These are phyloP conservation scores for Beauveria sp. DNA, from an alignment of 2,329 filamentous ascomycete genomes.

Conservation along the genomic window DNA sequence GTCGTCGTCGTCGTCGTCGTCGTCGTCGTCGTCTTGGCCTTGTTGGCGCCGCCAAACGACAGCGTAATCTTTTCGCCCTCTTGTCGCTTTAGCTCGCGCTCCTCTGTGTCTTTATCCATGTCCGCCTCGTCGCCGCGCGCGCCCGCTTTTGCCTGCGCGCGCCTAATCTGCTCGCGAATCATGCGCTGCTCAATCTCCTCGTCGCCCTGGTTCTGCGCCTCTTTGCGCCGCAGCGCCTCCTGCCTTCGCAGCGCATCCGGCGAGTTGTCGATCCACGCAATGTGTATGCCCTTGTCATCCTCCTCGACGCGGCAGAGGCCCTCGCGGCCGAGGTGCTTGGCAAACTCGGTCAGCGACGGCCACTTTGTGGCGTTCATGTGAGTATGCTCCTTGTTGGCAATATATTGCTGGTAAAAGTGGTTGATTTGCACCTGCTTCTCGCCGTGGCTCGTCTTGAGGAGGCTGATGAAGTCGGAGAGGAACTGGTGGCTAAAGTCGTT, in stretches of 20 bases:
- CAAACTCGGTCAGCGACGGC: constrained; percentile 82
- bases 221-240: constrained; percentile 75
- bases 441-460: constrained; percentile 77
- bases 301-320: constrained; percentile 88
- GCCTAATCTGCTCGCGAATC: constrained; percentile 75
- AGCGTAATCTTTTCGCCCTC: constrained; percentile 73
- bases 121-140: constrained; percentile 28
- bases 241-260: constrained; percentile 74
- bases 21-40: constrained; percentile 24
- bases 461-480: constrained; percentile 65
- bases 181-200: constrained; percentile 81
- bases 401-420: constrained; percentile 92
- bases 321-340: constrained; percentile 77
- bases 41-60: constrained; percentile 48
- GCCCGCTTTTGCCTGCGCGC: constrained; percentile 52
- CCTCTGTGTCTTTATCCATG: constrained; percentile 32
- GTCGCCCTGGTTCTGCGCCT: constrained; percentile 81
- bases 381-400: constrained; percentile 76
- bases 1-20: constrained; percentile 13
- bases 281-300: constrained; percentile 73
- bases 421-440: constrained; percentile 88
- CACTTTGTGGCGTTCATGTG: constrained; percentile 94
- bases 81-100: constrained; percentile 47
- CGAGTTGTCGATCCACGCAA: constrained; percentile 87
- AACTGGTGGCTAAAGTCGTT: constrained; percentile 78